Conservation (phyloP, 495 filamentous ascomycete species). For the Pseudoneurospora amorphoporcata region DNA sequence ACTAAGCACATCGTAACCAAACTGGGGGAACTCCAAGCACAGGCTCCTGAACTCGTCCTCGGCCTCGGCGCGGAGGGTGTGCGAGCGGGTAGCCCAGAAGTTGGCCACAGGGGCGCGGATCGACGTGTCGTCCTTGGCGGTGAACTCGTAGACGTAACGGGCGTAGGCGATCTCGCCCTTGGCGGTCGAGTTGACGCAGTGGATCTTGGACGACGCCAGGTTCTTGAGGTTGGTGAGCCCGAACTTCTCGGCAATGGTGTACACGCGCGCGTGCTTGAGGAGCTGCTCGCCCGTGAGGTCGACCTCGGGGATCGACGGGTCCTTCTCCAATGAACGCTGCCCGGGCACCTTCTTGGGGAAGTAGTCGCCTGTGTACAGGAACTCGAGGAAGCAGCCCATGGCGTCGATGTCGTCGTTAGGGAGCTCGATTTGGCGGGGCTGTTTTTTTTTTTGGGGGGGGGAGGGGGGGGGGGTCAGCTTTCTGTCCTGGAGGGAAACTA, state of each 20-base stretch:
- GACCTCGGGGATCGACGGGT: conserved; percentile 45
- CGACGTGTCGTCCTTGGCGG: conserved; percentile 51
- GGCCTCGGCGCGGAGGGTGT: conserved; percentile 72
- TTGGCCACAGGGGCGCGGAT: conserved; percentile 78
- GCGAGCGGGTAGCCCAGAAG: conserved; percentile 78
- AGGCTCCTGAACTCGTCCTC: conserved; percentile 70
- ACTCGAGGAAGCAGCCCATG: conserved; percentile 81
- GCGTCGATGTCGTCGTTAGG: conserved; percentile 64
- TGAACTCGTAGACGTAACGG: conserved; percentile 78
- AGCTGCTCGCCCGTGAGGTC: conserved; percentile 69
- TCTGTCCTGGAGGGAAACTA: background rate
- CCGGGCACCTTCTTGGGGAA: conserved; percentile 56
- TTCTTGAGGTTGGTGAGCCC: conserved; percentile 60
- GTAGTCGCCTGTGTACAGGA: conserved; percentile 87
- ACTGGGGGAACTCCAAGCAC: conserved; percentile 83
- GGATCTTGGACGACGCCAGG: conserved; percentile 79
- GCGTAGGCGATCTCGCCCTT: conserved; percentile 85
- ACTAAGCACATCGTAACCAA: conserved; percentile 82
- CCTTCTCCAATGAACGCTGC: conserved; percentile 43
- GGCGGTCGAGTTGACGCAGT: conserved; percentile 73
- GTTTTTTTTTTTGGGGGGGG: too few species aligned
- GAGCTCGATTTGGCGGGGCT: conserved; percentile 60
- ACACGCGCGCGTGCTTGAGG: conserved; percentile 76
- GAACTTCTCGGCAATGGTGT: conserved; percentile 79
- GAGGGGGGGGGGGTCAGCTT: background rate